Percentiles rank a stretch among this genome's conserved stretches.
These are phyloP conservation scores for Dictyostelium citrinum DNA, from an alignment of 78 protist species.

Conservation along the genomic window DNA sequence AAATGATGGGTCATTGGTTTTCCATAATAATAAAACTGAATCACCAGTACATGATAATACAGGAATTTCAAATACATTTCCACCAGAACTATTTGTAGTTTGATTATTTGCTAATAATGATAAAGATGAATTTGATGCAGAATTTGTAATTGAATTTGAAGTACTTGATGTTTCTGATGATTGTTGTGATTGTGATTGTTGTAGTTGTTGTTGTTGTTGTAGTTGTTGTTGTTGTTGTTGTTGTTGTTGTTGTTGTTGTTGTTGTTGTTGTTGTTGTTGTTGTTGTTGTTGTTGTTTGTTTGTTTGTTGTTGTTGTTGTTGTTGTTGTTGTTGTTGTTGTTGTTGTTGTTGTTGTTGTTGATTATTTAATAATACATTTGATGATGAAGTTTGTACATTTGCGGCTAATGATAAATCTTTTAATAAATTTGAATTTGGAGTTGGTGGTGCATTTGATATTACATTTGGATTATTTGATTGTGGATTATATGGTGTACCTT, in stretches of 20 bases:
- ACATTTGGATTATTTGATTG: neutral
- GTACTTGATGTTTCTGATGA: neutral
- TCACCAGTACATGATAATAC: neutral
- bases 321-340: neutral
- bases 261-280: neutral
- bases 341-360: neutral
- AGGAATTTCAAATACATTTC: conserved; percentile 9
- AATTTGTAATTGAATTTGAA: neutral
- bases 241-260: neutral
- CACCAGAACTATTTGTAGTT: neutral
- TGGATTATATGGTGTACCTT: conserved; percentile 21
- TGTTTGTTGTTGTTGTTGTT: neutral
- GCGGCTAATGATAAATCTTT: conserved; percentile 2
- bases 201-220: neutral
- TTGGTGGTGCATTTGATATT: neutral
- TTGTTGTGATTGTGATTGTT: neutral
- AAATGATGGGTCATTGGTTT: conserved; percentile 20
- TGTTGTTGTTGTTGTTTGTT: neutral
- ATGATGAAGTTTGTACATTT: neutral
- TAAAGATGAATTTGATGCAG: neutral
- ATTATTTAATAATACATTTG: no score
- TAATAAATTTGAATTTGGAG: conserved; percentile 21
- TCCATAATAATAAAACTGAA: conserved; percentile 35
- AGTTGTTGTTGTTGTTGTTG: neutral
- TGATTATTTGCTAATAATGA: neutral